Conservation (phyloP, 345 rosid genomes). For the Laguncularia racemosa region DNA sequence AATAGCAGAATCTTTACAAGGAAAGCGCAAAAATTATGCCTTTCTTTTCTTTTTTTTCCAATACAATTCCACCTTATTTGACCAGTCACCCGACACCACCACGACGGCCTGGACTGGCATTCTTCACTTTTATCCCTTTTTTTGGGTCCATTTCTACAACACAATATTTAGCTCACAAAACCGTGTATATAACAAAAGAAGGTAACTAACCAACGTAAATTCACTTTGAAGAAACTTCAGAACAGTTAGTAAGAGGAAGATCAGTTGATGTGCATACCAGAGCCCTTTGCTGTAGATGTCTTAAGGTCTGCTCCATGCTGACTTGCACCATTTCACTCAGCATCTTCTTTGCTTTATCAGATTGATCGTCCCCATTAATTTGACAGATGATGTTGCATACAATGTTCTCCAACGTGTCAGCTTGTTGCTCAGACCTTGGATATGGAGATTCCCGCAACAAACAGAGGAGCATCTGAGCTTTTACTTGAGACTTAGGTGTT, state of each 20-base stretch:
- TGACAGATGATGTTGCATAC: conserved; percentile 86
- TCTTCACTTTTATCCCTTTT: conserved; percentile 19
- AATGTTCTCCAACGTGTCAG: conserved; percentile 84
- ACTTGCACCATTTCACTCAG: conserved; percentile 97
- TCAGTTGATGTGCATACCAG: conserved; percentile 62
- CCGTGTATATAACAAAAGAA: not conserved
- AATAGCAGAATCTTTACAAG: conserved; percentile 30
- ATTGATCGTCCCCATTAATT: conserved; percentile 87
- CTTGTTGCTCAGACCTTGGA: conserved; percentile 61
- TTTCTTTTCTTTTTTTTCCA: no score
- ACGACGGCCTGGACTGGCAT: conserved; percentile 78
- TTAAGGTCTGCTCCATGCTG: conserved; percentile 96
- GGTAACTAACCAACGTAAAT: not conserved
- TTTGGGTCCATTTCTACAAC: conserved; percentile 13
- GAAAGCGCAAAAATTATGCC: conserved; percentile 17
- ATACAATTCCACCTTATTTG: conserved; percentile 18
- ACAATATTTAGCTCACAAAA: conserved; percentile 20
- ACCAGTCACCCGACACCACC: conserved; percentile 76
- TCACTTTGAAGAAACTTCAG: conserved; percentile 49
- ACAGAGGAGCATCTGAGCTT: conserved; percentile 68
- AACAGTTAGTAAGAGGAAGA: conserved; percentile 42
- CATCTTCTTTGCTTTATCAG: conserved; percentile 90
- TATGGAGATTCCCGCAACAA: conserved; percentile 65
- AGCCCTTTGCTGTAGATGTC: conserved; percentile 93
- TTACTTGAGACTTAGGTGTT: conserved; percentile 65